A percentile compares a stretch with the other conserved stretches of the same genome.
phyloP scores from a whole-genome alignment of 2,329 filamentous ascomycete genomes.

The Tolypocladium cylindrosporum region DNA sequence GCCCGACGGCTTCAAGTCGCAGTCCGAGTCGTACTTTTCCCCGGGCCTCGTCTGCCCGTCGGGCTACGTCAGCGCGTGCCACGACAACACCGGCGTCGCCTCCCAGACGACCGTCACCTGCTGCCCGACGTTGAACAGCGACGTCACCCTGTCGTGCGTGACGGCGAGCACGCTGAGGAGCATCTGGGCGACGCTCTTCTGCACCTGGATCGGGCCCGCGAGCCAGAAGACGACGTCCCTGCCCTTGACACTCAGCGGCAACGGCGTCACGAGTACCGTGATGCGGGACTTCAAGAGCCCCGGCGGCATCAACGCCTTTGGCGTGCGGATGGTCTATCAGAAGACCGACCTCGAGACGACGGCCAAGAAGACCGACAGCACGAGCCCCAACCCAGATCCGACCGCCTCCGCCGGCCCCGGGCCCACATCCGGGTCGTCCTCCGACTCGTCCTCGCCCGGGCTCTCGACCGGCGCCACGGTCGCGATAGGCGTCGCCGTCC shows the following conservation, averaged over 20 bases:
- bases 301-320: slow-evolving; percentile 21
- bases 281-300: slow-evolving; percentile 10
- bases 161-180: slow-evolving; percentile 9
- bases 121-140: slow-evolving; percentile 17
- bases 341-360: slow-evolving; percentile 13
- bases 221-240: slow-evolving; percentile 11
- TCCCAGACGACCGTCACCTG: slow-evolving; percentile 24
- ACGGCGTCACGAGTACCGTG: slow-evolving; percentile 12
- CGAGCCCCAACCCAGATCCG: neutral
- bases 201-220: slow-evolving; percentile 21
- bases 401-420: neutral
- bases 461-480: slow-evolving; percentile 13
- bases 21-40: slow-evolving; percentile 18
- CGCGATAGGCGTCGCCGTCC: slow-evolving; percentile 20
- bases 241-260: slow-evolving; percentile 13
- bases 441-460: neutral
- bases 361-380: slow-evolving; percentile 3
- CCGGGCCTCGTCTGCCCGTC: slow-evolving; percentile 19
- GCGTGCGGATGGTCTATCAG: slow-evolving; percentile 24
- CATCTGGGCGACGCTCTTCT: slow-evolving; percentile 17
- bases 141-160: slow-evolving; percentile 18
- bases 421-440: neutral
- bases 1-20: slow-evolving; percentile 15
- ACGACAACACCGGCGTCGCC: slow-evolving; percentile 12
- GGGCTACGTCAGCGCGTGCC: slow-evolving; percentile 20